phyloP scores from a whole-genome alignment of 2,329 filamentous ascomycete species.

The Didymella lethalis region DNA sequence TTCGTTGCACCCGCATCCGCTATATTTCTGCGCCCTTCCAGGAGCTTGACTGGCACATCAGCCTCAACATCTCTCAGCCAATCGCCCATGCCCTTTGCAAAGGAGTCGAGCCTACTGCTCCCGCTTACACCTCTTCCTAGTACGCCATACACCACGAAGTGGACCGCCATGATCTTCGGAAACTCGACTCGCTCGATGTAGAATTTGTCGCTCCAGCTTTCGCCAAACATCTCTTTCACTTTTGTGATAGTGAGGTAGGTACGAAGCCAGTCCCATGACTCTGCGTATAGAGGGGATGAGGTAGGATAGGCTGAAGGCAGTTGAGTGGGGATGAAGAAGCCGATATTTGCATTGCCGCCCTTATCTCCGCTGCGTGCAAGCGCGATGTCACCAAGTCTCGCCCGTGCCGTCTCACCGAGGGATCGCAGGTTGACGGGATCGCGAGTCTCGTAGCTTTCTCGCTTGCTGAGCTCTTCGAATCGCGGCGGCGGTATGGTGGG shows the following conservation, averaged over 20 bases:
- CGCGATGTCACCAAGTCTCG: slow-evolving; percentile 53
- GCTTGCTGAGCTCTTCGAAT: slow-evolving; percentile 28
- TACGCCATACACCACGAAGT: slow-evolving; percentile 51
- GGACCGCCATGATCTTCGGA: slow-evolving; percentile 40
- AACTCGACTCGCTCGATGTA: slow-evolving; percentile 46
- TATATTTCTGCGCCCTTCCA: slow-evolving; percentile 30
- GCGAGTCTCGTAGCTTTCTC: slow-evolving; percentile 42
- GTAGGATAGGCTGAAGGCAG: slow-evolving; percentile 38
- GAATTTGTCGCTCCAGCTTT: slow-evolving; percentile 36
- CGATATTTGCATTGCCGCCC: slow-evolving; percentile 47
- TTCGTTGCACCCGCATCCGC: slow-evolving; percentile 2
- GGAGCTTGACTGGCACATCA: slow-evolving; percentile 49
- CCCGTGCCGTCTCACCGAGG: slow-evolving; percentile 34
- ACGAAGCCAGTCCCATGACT: slow-evolving; percentile 46
- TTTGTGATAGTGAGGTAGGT: slow-evolving; percentile 36
- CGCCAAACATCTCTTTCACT: slow-evolving; percentile 39
- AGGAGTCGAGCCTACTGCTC: slow-evolving; percentile 56
- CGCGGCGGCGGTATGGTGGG: slow-evolving; percentile 27
- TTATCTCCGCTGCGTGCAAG: slow-evolving; percentile 55
- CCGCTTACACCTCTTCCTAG: slow-evolving; percentile 56
- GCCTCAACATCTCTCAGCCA: slow-evolving; percentile 58
- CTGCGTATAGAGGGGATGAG: slow-evolving; percentile 33
- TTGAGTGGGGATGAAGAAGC: slow-evolving; percentile 48
- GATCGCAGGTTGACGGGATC: slow-evolving; percentile 42
- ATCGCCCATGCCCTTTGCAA: slow-evolving; percentile 64